Conservation (phyloP, 768 basidiomycete genomes). For the Sporobolomyces phaffii region DNA sequence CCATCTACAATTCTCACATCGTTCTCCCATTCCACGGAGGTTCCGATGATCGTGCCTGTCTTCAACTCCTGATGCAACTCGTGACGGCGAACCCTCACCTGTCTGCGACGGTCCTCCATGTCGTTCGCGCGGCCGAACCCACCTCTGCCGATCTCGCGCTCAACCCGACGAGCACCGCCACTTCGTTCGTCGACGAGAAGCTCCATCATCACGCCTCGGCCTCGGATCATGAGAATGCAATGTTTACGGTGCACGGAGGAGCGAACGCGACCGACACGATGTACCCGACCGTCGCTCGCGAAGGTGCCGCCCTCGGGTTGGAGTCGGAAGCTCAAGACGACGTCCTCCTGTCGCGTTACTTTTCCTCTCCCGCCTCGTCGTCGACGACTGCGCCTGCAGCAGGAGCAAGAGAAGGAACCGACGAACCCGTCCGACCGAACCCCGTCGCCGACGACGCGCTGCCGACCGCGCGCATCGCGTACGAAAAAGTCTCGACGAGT, state of each 20-base stretch:
- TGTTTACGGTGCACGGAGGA: slow-evolving; percentile 20
- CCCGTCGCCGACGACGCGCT: neutral
- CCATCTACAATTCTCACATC: slow-evolving; percentile 54
- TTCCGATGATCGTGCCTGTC: slow-evolving; percentile 80
- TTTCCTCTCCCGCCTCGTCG: no score
- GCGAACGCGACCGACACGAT: slow-evolving; percentile 23
- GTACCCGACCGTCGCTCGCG: slow-evolving; percentile 22
- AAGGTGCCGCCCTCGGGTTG: neutral
- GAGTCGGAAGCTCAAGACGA: slow-evolving; percentile 32
- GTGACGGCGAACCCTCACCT: slow-evolving; percentile 62
- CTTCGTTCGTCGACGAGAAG: slow-evolving; percentile 3
- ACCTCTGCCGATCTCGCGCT: slow-evolving; percentile 22
- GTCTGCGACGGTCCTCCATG: slow-evolving; percentile 67
- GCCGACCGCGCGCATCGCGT: slow-evolving; percentile 13
- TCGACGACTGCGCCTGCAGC: no score
- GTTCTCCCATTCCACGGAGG: slow-evolving; percentile 91
- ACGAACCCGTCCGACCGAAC: no score
- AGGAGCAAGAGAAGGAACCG: no score
- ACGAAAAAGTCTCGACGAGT: neutral
- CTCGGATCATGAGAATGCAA: slow-evolving; percentile 1
- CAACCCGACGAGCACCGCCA: neutral
- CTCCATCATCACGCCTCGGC: neutral
- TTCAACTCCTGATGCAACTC: slow-evolving; percentile 75
- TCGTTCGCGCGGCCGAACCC: slow-evolving; percentile 45
- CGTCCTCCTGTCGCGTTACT: slow-evolving; percentile 12